phyloP scores from a whole-genome alignment of 306 rosid genomes.

The Myrica gale region DNA sequence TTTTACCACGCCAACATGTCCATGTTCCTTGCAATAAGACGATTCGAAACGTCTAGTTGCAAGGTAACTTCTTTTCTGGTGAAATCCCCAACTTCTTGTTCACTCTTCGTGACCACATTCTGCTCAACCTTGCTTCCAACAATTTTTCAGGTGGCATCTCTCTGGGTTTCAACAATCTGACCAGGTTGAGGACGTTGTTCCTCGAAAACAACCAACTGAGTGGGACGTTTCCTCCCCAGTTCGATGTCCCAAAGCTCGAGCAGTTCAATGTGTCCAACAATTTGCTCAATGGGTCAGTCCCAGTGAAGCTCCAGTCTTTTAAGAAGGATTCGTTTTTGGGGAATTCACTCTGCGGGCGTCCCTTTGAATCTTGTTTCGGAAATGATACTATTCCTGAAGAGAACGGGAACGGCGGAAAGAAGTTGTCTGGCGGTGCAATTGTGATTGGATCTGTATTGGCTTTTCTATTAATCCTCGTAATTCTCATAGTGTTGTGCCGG shows the following conservation, averaged over 20 bases:
- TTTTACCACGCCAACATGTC: too few relatives aligned
- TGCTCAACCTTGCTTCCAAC: conserved; percentile 49
- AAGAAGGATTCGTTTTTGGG: conserved; percentile 46
- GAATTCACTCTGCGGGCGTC: conserved; percentile 51
- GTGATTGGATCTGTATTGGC: conserved; percentile 51
- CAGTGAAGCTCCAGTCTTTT: conserved; percentile 42
- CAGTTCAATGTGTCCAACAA: conserved; percentile 62
- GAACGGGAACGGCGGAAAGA: conserved; percentile 26
- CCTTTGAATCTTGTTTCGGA: conserved; percentile 46
- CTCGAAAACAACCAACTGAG: conserved; percentile 47
- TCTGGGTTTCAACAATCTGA: conserved; percentile 35
- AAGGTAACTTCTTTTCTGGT: conserved; percentile 45
- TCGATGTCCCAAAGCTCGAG: conserved; percentile 29
- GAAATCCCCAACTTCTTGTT: conserved; percentile 46
- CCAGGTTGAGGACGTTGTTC: conserved; percentile 44
- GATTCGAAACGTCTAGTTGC: conserved; percentile 62
- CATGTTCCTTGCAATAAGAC: too few relatives aligned
- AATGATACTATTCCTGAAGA: conserved; percentile 27
- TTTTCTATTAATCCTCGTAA: conserved; percentile 44
- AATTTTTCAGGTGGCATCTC: conserved; percentile 49
- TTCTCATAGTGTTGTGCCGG: conserved; percentile 42
- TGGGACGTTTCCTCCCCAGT: conserved; percentile 37
- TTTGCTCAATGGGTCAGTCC: conserved; percentile 52
- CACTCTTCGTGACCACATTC: conserved; percentile 35
- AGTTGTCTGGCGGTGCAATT: conserved; percentile 54